These are phyloP conservation scores for Lactarius trivialis DNA, from an alignment of 768 basidiomycete genomes.

Conservation along the genomic window DNA sequence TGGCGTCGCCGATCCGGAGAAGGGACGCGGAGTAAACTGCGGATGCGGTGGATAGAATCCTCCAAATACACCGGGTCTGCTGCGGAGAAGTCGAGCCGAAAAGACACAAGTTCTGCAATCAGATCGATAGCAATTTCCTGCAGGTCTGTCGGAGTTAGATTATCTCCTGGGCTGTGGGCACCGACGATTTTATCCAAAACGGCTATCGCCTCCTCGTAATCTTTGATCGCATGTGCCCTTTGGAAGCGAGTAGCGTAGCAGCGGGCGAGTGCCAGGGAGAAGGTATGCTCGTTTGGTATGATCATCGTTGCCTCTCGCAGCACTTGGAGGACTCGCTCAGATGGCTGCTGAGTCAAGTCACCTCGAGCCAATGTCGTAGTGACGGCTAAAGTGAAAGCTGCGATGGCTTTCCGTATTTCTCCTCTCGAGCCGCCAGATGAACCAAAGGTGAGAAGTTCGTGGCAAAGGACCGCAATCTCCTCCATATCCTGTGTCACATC, in stretches of 20 bases:
- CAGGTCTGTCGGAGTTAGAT: neutral
- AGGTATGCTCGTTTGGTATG: no score
- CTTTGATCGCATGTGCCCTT: neutral
- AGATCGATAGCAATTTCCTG: neutral
- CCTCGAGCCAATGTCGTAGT: no score
- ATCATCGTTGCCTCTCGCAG: neutral
- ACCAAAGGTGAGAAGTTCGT: neutral
- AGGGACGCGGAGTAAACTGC: neutral
- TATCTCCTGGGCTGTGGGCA: neutral
- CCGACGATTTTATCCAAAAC: neutral
- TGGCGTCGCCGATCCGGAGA: no score
- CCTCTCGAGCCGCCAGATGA: neutral
- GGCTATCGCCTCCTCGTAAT: neutral
- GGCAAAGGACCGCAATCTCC: neutral
- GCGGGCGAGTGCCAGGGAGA: neutral
- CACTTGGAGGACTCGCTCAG: neutral
- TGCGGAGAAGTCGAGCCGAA: neutral
- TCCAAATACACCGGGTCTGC: neutral
- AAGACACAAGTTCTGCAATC: rapidly evolving
- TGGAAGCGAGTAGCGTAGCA: neutral
- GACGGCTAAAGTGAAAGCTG: neutral
- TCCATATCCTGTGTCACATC: neutral
- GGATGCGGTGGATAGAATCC: neutral
- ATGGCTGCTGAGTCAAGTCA: no score
- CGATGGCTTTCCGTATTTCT: rapidly evolving